Percentiles rank a stretch among this genome's conserved stretches.
phyloP scores from a whole-genome alignment of 495 filamentous ascomycete genomes.

The Talaromyces adpressus region DNA sequence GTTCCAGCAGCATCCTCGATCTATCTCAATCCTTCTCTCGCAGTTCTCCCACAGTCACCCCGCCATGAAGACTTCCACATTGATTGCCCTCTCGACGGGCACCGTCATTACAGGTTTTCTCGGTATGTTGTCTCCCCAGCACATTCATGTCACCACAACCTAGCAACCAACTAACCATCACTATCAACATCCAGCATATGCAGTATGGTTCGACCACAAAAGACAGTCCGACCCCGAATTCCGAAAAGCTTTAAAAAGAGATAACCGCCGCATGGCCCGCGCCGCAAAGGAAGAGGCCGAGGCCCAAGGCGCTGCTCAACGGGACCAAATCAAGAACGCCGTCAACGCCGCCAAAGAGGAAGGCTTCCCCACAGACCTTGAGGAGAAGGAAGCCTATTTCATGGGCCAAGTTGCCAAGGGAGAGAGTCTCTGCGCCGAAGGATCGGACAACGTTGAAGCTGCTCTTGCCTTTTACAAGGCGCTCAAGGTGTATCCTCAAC shows the following conservation, averaged over 20 bases:
- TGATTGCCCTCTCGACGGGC: slow-evolving; percentile 67
- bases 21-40: not conserved
- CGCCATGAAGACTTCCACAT: slow-evolving; percentile 58
- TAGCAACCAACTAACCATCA: slow-evolving; percentile 1
- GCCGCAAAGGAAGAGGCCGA: slow-evolving; percentile 72
- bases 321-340: slow-evolving; percentile 59
- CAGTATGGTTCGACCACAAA: slow-evolving; percentile 91
- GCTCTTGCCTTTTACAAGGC: slow-evolving; percentile 96
- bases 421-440: slow-evolving; percentile 66
- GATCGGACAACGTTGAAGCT: slow-evolving; percentile 68
- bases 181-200: slow-evolving; percentile 49
- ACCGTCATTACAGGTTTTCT: slow-evolving; percentile 68
- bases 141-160: not conserved
- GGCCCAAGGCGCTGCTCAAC: slow-evolving; percentile 58
- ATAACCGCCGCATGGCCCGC: slow-evolving; percentile 68
- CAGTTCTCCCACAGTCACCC: slow-evolving; percentile 9
- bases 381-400: slow-evolving; percentile 90
- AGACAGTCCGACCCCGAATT: slow-evolving; percentile 82
- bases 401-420: slow-evolving; percentile 88
- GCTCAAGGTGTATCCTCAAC: slow-evolving; percentile 94
- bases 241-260: slow-evolving; percentile 74
- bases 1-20: no score
- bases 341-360: slow-evolving; percentile 77
- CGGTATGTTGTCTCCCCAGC: slow-evolving; percentile 45
- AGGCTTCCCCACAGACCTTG: slow-evolving; percentile 82